Evolutionary conservation across 306 rosid species (phyloP), one percentile per base, ranked within the genome.

Genomic region (Elaeagnus macrophylla): DNA sequence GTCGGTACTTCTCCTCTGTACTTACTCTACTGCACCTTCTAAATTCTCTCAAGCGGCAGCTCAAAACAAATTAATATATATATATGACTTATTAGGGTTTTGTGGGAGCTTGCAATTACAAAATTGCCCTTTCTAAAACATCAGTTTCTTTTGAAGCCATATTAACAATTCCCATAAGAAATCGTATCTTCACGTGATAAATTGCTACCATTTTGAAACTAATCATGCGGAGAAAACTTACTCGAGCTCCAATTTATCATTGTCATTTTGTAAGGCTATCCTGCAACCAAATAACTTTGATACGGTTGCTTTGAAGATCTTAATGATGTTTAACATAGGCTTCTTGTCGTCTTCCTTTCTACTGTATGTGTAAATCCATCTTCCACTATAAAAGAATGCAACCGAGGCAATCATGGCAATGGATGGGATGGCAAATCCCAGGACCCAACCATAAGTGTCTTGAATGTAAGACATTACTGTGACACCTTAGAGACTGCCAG

Each of bases 401-500:
- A 80, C 62, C 0, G 95, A 84, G 9, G 66, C 9, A 37, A 67
- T 43, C 96, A 87, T 91, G 6, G 89, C 80, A 14, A 75, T 45
- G 61, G 84, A 83, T 40, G 96, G 99, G 60, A 91, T 84, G 14
- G 95, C 83, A 53, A 91, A 87, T 3, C 96, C 99, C 20, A 80
- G 39, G 5, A 91, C 86, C 99, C 99, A 87, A 8, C 99, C 96
- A 45, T 78, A 78, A 7, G 85, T 87, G 19, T 91, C 99, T 70
- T 91, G 99, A 43, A 91, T 81, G 68, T 91, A 91, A 43, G 96
- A 91, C 99, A 84, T 87, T 41, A 87, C 58, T 5, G 94, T 84
- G 44, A 91, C 86, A 6, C 99, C 96, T 74, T 82, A 53, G 12
- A 91, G 71, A 69, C 93, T 80, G 57, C 99, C 99, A 60, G 72